Percentiles rank a stretch among this genome's conserved stretches.
phyloP scores from a whole-genome alignment of 2,329 filamentous ascomycete species.

The Ambrosiella beaveri region DNA sequence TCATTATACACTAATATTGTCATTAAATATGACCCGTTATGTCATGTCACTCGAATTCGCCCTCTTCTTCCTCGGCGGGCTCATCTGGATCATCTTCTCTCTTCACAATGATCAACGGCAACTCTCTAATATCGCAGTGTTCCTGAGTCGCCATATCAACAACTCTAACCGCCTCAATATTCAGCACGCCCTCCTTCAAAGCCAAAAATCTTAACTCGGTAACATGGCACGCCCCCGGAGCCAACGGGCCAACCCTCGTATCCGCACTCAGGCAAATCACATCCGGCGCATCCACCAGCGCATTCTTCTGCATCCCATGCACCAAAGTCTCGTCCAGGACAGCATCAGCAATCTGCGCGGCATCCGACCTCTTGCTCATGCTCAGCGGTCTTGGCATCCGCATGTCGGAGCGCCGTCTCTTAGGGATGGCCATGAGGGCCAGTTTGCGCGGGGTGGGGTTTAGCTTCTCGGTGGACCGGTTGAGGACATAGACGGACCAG shows the following conservation, averaged over 20 bases:
- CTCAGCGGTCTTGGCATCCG: constrained; percentile 37
- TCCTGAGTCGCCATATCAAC: constrained; percentile 59
- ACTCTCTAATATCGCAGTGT: constrained; percentile 57
- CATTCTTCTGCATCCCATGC: constrained; percentile 52
- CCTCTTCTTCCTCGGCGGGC: neutral
- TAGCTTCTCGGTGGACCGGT: constrained; percentile 37
- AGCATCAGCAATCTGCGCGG: constrained; percentile 39
- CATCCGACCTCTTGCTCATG: constrained; percentile 23
- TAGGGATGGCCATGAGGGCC: constrained; percentile 50
- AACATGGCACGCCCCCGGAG: constrained; percentile 55
- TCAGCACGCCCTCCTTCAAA: constrained; percentile 46
- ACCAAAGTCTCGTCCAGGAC: constrained; percentile 56
- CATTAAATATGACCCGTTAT: neutral
- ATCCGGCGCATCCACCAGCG: constrained; percentile 45
- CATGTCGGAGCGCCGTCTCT: constrained; percentile 40
- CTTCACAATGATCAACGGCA: constrained; percentile 50
- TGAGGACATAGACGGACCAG: constrained; percentile 62
- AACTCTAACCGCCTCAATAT: constrained; percentile 55
- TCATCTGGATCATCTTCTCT: neutral
- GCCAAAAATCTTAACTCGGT: constrained; percentile 57
- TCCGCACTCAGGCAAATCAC: constrained; percentile 62
- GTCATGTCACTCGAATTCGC: neutral
- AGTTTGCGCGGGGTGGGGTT: constrained; percentile 41
- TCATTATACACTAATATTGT: constrained; percentile 2
- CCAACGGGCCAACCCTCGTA: constrained; percentile 53